A percentile compares a stretch with the other conserved stretches of the same genome.
phyloP scores from a whole-genome alignment of 495 filamentous ascomycete genomes.

The Paragyromitra xinjiangensis region DNA sequence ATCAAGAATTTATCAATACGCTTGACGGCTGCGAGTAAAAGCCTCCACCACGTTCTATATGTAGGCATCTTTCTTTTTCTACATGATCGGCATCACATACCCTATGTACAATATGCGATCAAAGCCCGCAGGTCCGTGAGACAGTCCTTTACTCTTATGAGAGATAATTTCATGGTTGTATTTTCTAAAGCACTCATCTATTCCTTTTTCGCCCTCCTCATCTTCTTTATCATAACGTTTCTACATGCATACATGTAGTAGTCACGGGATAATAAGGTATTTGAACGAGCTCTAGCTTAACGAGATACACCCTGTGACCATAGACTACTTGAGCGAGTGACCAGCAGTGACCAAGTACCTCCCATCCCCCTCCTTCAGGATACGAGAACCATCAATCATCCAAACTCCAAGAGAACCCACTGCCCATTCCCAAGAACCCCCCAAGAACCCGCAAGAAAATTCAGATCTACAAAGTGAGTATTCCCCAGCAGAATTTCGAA shows the following conservation, averaged over 20 bases:
- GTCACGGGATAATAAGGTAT: background rate
- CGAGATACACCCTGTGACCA: background rate
- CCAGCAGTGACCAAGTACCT: constrained; percentile 17
- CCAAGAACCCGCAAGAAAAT: constrained; percentile 10
- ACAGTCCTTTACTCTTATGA: background rate
- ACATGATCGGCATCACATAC: background rate
- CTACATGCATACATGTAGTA: background rate
- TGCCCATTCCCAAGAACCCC: background rate
- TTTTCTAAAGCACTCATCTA: background rate
- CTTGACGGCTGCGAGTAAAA: background rate
- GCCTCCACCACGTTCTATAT: background rate
- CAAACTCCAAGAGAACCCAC: background rate
- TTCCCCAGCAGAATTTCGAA: constrained; percentile 1
- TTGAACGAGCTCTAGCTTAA: too few relatives aligned
- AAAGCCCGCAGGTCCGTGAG: background rate
- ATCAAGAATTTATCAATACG: background rate
- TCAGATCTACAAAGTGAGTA: background rate
- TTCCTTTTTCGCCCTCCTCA: background rate
- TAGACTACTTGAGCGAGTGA: constrained; percentile 8
- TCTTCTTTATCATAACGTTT: background rate
- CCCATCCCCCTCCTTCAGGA: background rate
- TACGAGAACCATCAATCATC: background rate
- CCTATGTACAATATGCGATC: background rate
- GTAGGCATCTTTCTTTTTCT: background rate
- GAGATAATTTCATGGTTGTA: background rate